phyloP scores from a whole-genome alignment of 2,329 filamentous ascomycete genomes.

The Trichoderma pleuroti region DNA sequence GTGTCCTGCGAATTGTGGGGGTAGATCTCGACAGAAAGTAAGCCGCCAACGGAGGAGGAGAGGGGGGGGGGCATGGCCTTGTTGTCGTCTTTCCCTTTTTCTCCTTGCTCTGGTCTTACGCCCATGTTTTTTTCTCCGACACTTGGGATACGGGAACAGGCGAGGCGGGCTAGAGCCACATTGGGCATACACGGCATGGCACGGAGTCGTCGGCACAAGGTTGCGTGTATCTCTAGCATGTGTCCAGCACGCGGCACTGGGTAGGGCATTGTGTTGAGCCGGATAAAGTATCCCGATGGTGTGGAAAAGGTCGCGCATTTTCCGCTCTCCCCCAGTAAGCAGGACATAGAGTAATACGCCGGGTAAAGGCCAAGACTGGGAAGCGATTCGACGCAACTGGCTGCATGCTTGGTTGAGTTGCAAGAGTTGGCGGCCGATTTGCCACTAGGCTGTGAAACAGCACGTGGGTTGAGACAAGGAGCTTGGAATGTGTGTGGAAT shows the following conservation, averaged over 20 bases:
- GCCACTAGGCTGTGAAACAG: not conserved
- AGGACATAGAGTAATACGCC: not conserved
- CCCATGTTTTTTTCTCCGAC: not conserved
- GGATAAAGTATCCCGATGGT: constrained; percentile 3
- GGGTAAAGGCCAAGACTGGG: not conserved
- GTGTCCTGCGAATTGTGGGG: constrained; percentile 66
- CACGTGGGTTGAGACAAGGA: not conserved
- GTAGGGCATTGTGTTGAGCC: not conserved
- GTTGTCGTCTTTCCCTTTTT: not conserved
- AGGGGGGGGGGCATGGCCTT: not conserved
- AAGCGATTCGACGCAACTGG: not conserved
- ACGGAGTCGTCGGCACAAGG: not conserved
- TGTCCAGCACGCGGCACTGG: not conserved
- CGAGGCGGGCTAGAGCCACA: not conserved
- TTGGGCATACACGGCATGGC: not conserved
- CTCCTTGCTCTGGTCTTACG: not conserved
- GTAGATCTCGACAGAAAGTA: constrained; percentile 46
- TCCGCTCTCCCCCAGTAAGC: not conserved
- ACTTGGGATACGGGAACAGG: not conserved
- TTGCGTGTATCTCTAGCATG: not conserved
- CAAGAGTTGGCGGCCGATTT: not conserved
- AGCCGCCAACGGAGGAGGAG: constrained; percentile 1
- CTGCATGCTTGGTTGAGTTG: not conserved
- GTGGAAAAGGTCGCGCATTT: not conserved
- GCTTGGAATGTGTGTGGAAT: not conserved